Evolutionary conservation across 768 basidiomycete species (phyloP).

Genomic region (Suillus sp.): DNA sequence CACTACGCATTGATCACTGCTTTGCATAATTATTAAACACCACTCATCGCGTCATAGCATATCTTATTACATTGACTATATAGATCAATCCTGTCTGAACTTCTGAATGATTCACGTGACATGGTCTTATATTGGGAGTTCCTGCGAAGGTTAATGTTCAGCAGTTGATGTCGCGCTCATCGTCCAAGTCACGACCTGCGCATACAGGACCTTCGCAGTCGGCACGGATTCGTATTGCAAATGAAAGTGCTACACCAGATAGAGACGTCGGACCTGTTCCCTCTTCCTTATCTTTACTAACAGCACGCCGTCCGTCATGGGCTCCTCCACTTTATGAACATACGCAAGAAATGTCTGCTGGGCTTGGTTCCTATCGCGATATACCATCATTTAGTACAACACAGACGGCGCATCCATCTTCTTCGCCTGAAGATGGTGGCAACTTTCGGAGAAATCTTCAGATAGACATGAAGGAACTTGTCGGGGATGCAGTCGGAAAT

Average conservation of each 20-base stretch:
- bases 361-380: constrained; percentile 34
- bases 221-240: constrained; percentile 25
- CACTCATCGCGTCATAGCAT: constrained; percentile 32
- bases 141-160: background rate
- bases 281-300: constrained; percentile 34
- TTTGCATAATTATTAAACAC: constrained; percentile 25
- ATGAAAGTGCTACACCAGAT: constrained; percentile 22
- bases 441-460: constrained; percentile 62
- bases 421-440: constrained; percentile 54
- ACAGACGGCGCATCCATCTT: constrained; percentile 24
- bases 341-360: constrained; percentile 27
- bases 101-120: constrained; percentile 5
- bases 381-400: constrained; percentile 27
- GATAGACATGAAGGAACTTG: constrained; percentile 78
- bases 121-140: background rate
- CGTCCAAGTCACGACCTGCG: constrained; percentile 24
- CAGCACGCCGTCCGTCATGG: constrained; percentile 37
- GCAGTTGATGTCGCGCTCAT: constrained; percentile 29
- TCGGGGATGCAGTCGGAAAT: constrained; percentile 84
- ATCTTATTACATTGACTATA: constrained; percentile 35
- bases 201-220: constrained; percentile 14
- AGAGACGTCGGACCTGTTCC: constrained; percentile 26
- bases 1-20: constrained; percentile 20
- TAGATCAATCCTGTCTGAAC: constrained; percentile 10
- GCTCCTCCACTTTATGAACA: constrained; percentile 32